Base-by-base conservation (phyloP, 2,329 filamentous ascomycete genomes). In the Xylaria sp. region DNA sequence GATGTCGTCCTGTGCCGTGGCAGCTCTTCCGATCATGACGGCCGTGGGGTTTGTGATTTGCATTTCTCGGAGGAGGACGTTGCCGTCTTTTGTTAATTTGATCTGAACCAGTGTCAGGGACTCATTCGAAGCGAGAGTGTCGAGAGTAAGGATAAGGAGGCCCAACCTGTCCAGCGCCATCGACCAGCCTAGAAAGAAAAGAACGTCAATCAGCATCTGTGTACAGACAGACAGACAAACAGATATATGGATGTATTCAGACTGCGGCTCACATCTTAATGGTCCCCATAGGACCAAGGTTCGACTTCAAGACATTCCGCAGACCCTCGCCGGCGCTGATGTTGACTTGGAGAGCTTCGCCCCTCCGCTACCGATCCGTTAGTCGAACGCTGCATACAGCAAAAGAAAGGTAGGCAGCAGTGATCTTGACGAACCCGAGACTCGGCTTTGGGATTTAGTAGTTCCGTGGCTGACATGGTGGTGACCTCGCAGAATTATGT, bases 41-140 rank as follows among this genome's bases (percentile, higher is more conserved):
- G 96, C 96, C 44, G 96, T 99, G 34, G 96, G 96, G 82, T 98
- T 98, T 85, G 98, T 95, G 80, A 98, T 98, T 90, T 98, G 94
- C 89, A 91, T 91, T 81, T 92, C 90, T 77, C 90, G 85, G 73
- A 91, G 83, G 31, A 91, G 86, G 70, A 98, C 95, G 78, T 97
- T 98, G 80, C 96, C 96, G 84, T 99, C 96, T 83, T 99, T 99
- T 76, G 96, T 99, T 81, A 99, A 89, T 85, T 99, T 99, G 85
- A 99, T 99, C 90, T 96, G 52, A 18, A 18, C 52, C 52, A n/a
- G 28, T 3, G 52, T 55, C 28, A 55, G 52, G 23, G 52, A 20
- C 18, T 55, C 12, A 1, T n/a, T 37, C 31, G 28, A 55, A 37
- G 18, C n/a, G 52, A 23, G 28, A 55, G 50, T 18, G 18, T 18